Percentiles rank a stretch among this genome's conserved stretches.
Conservation (phyloP, 805 yeast genomes). For the Candida endomychidarum region DNA sequence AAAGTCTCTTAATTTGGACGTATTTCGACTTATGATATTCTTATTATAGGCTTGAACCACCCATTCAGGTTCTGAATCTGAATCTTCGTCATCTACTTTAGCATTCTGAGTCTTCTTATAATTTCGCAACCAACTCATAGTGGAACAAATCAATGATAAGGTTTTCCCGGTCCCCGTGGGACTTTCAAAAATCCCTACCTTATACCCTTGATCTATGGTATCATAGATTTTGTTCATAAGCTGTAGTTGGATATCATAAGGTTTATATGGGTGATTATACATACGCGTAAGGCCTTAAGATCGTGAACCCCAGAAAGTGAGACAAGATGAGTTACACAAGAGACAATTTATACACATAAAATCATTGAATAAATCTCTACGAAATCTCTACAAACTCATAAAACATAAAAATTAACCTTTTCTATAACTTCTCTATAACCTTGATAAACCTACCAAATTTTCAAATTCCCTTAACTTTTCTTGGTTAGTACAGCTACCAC, state of each 20-base stretch:
- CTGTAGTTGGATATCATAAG: slow-evolving; percentile 74
- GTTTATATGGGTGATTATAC: slow-evolving; percentile 67
- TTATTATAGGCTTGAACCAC: slow-evolving; percentile 41
- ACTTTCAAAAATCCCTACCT: slow-evolving; percentile 81
- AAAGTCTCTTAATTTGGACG: slow-evolving; percentile 32
- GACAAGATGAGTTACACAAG: too few relatives aligned
- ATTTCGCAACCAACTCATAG: slow-evolving; percentile 78
- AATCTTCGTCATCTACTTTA: slow-evolving; percentile 18
- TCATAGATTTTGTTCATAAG: slow-evolving; percentile 77
- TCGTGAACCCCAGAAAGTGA: too few relatives aligned
- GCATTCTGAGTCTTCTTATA: slow-evolving; percentile 27
- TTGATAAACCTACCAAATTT: too few relatives aligned
- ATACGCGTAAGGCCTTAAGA: too few relatives aligned
- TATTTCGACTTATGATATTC: slow-evolving; percentile 29
- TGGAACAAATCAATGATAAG: slow-evolving; percentile 77
- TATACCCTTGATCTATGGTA: slow-evolving; percentile 52
- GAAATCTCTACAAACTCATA: slow-evolving; percentile 7
- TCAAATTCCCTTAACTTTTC: slow-evolving; percentile 16
- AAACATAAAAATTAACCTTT: too few relatives aligned
- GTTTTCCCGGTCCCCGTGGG: slow-evolving; percentile 98
- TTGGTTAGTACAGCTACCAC: slow-evolving; percentile 23
- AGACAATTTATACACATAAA: too few relatives aligned
- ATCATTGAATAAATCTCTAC: too few relatives aligned
- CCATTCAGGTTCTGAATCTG: slow-evolving; percentile 72
- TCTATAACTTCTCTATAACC: slow-evolving; percentile 7